Conservation (phyloP, 1,284 basidiomycete species). For the Sporisorium exsertum region DNA sequence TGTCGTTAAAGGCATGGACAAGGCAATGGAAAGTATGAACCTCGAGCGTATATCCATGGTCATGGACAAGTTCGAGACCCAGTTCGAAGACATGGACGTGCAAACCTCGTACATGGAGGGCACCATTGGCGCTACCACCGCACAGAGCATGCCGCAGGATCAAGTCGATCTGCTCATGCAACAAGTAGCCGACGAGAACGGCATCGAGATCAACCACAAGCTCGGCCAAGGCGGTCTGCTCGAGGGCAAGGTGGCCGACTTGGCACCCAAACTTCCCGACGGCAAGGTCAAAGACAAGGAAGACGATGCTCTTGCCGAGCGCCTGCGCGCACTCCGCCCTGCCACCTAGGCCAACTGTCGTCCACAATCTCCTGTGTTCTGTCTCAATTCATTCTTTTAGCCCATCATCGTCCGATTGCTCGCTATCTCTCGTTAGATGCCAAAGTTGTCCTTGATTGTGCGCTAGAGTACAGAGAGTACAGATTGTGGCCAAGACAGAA, state of each 20-base stretch:
- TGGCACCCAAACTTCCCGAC: conserved; percentile 47
- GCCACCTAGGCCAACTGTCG: conserved; percentile 42
- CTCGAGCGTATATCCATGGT: conserved; percentile 94
- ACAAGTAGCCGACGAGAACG: conserved; percentile 95
- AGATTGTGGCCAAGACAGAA: conserved; percentile 7
- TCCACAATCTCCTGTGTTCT: neutral
- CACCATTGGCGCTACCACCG: conserved; percentile 92
- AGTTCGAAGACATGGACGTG: conserved; percentile 96
- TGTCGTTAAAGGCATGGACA: conserved; percentile 98
- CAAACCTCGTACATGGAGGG: conserved; percentile 99
- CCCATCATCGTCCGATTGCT: neutral
- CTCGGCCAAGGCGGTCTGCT: conserved; percentile 78
- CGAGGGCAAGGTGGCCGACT: conserved; percentile 72
- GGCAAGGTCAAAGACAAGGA: conserved; percentile 45
- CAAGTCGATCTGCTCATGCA: conserved; percentile 92
- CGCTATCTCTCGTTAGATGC: conserved; percentile 9
- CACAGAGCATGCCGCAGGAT: conserved; percentile 93
- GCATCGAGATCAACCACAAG: conserved; percentile 93
- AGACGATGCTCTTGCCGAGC: conserved; percentile 82
- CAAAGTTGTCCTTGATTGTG: conserved; percentile 9
- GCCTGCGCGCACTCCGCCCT: conserved; percentile 64
- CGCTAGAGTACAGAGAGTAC: conserved; percentile 36
- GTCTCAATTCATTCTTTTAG: neutral
- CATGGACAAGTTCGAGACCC: conserved; percentile 99
- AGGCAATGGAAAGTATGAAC: conserved; percentile 99